phyloP scores from a whole-genome alignment of 345 rosid species.

The Streptanthus diversifolius region DNA sequence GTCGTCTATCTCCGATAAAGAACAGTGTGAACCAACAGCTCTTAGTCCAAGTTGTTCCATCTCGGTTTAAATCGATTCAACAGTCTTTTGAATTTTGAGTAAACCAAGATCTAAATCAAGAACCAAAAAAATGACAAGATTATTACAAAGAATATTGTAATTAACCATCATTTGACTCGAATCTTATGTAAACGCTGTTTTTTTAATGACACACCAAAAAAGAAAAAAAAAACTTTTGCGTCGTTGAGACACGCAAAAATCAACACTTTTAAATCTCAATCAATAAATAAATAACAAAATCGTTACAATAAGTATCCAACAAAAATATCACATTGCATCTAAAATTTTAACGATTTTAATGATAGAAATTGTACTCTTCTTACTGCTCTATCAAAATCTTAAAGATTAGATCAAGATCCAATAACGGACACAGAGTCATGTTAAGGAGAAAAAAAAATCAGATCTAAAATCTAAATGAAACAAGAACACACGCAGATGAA shows the following conservation, averaged over 20 bases:
- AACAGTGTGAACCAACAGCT: conserved; percentile 74
- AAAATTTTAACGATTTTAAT: not conserved
- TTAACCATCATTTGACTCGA: not conserved
- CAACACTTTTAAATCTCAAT: not conserved
- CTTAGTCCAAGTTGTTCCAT: conserved; percentile 65
- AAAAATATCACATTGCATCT: conserved; percentile 21
- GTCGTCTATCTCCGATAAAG: conserved; percentile 72
- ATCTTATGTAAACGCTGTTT: not conserved
- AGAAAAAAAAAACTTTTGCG: not conserved
- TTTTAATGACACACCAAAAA: not conserved
- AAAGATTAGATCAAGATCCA: conserved; percentile 45
- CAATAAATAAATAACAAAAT: not conserved
- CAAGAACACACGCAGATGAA: not conserved
- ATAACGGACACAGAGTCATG: not conserved
- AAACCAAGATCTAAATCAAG: not conserved
- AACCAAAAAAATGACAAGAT: not conserved
- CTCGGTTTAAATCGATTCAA: conserved; percentile 13
- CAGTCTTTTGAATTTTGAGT: not conserved
- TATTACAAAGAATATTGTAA: not conserved
- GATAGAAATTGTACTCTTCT: not conserved
- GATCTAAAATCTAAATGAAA: conserved; percentile 30
- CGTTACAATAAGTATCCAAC: not conserved
- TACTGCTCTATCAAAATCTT: not conserved
- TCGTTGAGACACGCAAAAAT: conserved; percentile 24
- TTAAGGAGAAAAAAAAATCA: not conserved